Percentiles rank a stretch among this genome's conserved stretches.
phyloP scores from a whole-genome alignment of 139 green algal species.

The Mesotaenium endlicherianum region DNA sequence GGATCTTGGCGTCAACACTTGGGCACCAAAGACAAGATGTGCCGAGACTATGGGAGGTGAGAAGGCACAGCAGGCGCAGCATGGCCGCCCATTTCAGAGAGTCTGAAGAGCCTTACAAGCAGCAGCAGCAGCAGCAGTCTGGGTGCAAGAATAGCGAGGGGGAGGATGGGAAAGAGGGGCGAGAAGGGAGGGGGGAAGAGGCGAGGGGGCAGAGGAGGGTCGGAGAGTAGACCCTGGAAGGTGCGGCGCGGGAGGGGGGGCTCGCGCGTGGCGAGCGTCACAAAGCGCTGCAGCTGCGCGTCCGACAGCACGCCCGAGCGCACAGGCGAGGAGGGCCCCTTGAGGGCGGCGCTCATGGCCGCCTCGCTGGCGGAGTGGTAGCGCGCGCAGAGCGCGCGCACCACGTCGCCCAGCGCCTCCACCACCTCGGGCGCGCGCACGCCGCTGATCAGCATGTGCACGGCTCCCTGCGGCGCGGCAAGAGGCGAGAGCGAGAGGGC shows the following conservation, averaged over 20 bases:
- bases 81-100: too few relatives aligned
- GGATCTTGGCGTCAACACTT: too few relatives aligned
- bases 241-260: background rate
- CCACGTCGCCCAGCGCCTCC: background rate
- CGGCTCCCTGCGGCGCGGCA: background rate
- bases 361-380: background rate
- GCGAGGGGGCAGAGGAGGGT: too few relatives aligned
- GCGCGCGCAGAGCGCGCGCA: background rate
- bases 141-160: too few relatives aligned
- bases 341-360: background rate
- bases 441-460: background rate
- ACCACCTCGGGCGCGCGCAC: background rate
- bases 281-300: background rate
- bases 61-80: too few relatives aligned
- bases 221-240: slow-evolving; percentile 17
- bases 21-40: too few relatives aligned
- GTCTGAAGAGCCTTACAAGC: too few relatives aligned
- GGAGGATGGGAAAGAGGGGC: too few relatives aligned
- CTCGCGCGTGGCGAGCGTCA: background rate
- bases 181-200: too few relatives aligned
- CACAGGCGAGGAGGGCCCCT: background rate
- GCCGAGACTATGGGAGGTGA: too few relatives aligned
- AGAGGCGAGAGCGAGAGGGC: too few relatives aligned
- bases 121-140: too few relatives aligned
- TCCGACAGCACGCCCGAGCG: background rate